Evolutionary conservation across 106 monocot genomes (phyloP).

Genomic region (Platanthera zijinensis): DNA sequence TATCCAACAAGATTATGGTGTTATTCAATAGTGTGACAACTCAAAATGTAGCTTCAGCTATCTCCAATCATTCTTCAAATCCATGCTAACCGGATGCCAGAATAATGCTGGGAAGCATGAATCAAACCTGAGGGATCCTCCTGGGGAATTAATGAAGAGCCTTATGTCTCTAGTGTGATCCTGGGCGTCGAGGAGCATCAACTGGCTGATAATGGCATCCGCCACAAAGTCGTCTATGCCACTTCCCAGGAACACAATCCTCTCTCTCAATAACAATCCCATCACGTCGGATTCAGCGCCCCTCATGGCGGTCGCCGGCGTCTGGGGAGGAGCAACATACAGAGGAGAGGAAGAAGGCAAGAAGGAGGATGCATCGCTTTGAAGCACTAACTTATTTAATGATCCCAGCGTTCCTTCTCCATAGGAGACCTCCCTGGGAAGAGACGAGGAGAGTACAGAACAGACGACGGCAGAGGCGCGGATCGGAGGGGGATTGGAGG

Average conservation of each 20-base stretch:
- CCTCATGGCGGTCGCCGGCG: constrained; percentile 47
- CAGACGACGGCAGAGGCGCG: constrained; percentile 13
- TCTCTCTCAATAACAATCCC: constrained; percentile 73
- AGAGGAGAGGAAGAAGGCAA: constrained; percentile 9
- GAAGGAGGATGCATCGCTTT: not conserved
- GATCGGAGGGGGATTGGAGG: constrained; percentile 6
- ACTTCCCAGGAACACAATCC: constrained; percentile 88
- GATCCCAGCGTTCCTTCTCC: not conserved
- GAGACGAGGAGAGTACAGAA: constrained; percentile 10
- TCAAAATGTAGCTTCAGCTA: too few species aligned
- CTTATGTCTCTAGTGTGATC: constrained; percentile 80
- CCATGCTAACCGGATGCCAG: not conserved
- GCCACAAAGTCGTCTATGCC: constrained; percentile 81
- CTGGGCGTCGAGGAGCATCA: constrained; percentile 78
- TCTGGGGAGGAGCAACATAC: constrained; percentile 22
- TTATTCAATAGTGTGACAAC: too few species aligned
- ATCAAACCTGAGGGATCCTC: constrained; percentile 80
- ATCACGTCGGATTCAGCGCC: constrained; percentile 67
- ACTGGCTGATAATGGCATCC: constrained; percentile 85
- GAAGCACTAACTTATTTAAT: constrained; percentile 11
- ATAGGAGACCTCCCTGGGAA: not conserved
- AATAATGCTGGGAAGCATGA: not conserved
- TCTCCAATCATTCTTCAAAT: not conserved
- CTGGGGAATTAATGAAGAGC: constrained; percentile 80
- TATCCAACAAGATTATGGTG: too few species aligned